Percentiles rank a stretch among this genome's conserved stretches.
phyloP scores from a whole-genome alignment of 192 early-diverging fungal species.

The Bifiguratus adelaidae region DNA sequence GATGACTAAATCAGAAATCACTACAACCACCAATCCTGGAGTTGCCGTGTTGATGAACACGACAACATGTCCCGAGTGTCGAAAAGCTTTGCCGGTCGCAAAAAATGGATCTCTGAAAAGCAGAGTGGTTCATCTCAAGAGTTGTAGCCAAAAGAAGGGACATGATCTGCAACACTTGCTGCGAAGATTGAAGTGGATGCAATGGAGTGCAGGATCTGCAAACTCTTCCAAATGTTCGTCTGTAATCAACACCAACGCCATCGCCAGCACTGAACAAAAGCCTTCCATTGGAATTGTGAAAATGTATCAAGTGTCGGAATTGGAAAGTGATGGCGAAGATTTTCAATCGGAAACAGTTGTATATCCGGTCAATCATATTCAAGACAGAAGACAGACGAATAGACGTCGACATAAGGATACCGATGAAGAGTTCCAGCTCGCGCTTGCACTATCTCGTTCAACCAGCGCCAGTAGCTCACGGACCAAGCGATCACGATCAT shows the following conservation, averaged over 20 bases:
- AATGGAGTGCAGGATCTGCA: too few relatives aligned
- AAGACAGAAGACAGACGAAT: not conserved
- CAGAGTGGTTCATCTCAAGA: not conserved
- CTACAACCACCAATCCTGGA: not conserved
- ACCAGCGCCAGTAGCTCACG: too few relatives aligned
- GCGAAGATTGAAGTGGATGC: too few relatives aligned
- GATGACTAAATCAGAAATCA: not conserved
- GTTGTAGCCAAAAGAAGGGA: not conserved
- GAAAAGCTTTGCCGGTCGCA: not conserved
- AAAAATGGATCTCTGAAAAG: not conserved
- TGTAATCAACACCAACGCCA: not conserved
- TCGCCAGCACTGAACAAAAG: too few relatives aligned
- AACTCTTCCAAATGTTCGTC: not conserved
- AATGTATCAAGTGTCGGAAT: too few relatives aligned
- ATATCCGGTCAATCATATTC: not conserved
- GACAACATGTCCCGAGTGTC: not conserved
- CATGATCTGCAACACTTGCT: not conserved
- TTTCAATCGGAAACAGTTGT: not conserved
- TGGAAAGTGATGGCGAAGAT: not conserved
- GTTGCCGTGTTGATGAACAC: not conserved
- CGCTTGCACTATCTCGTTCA: constrained; percentile 1
- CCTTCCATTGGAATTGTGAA: too few relatives aligned
- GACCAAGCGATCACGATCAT: too few relatives aligned
- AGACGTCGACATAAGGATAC: not conserved
- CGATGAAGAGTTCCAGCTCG: not conserved